Base-by-base conservation (phyloP, 129 eudicot genomes). In the Rutidosis leptorrhynchoides region DNA sequence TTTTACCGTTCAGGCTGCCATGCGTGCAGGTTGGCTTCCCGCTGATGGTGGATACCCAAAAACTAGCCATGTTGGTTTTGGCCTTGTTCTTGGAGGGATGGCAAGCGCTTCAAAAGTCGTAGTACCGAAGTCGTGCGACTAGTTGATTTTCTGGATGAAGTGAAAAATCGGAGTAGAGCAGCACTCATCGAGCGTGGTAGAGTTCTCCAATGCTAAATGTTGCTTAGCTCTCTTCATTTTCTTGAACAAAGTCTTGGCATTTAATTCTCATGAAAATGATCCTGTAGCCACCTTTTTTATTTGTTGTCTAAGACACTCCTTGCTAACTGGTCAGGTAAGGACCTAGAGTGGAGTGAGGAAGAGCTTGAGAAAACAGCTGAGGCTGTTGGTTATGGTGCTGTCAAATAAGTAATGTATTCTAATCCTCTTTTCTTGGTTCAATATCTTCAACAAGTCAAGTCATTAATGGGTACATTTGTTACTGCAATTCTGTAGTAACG, bases 361-460 rank as follows among this genome's bases (percentile, higher is more conserved):
- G 95, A 85, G 83, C 84, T 92, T 65, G 90, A 83, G 45, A 75
- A 83, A 52, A 84, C 92, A 62, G 94, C 96, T 69, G 98, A 92
- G 83, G 98, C 98, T 24, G 75, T 92, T 59, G 98, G 98, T 77
- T 92, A 92, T 76, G 98, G 98, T 14, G 98, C 98, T 71, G 95
- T 92, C 20, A 92, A 92, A 96, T 92, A 83, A 80, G 96, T n/a
- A n/a, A n/a, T n/a, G n/a, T n/a, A 72, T 70, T 51, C 73, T 26
- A n/a, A 26, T 68, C 70, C 51, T 43, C 51, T 10, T 17, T 43
- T 43, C 12, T 43, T 43, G 5, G 17, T 10, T 14, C 16, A 15
- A 43, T 14, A 17, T 17, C 5, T 15, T 43, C 16, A 43, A 43
- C 17, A 43, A 43, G n/a, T 43, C 16, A 43, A 2, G 51, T 43